Evolutionary conservation across 352 stramenopile species (phyloP).

Genomic region (Phytophthora boehmeriae): DNA sequence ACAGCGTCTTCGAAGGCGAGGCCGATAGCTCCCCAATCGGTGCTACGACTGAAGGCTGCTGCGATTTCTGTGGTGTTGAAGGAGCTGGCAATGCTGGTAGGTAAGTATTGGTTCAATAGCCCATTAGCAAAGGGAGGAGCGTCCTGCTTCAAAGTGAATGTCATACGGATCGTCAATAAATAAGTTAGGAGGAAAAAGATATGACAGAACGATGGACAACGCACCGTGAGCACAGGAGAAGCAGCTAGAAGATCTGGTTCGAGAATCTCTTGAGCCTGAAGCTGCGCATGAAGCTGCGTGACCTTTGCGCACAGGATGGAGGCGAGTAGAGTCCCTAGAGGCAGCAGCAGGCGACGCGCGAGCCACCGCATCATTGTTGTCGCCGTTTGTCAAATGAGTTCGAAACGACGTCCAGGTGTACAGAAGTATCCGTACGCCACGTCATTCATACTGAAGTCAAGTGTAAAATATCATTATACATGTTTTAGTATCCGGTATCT

Average conservation of each 20-base stretch:
- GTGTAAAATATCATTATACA: too few species aligned
- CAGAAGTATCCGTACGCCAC: too few species aligned
- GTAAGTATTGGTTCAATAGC: conserved; percentile 24
- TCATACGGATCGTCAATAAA: not conserved
- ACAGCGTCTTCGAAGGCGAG: conserved; percentile 56
- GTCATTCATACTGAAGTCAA: too few species aligned
- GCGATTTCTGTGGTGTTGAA: conserved; percentile 40
- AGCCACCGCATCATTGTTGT: conserved; percentile 18
- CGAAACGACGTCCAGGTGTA: not conserved
- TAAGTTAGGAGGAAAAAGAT: not conserved
- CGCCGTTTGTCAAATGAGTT: not conserved
- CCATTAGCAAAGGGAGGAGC: conserved; percentile 8
- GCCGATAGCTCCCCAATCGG: conserved; percentile 71
- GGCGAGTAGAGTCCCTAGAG: conserved; percentile 10
- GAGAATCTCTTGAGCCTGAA: conserved; percentile 10
- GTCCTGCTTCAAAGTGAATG: conserved; percentile 21
- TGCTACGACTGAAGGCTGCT: conserved; percentile 50
- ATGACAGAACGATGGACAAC: not conserved
- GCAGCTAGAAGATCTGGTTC: conserved; percentile 4
- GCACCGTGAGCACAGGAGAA: conserved; percentile 22
- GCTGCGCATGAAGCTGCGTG: conserved; percentile 3
- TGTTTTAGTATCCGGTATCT: too few species aligned
- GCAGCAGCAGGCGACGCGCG: conserved; percentile 14
- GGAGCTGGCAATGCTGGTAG: conserved; percentile 5
- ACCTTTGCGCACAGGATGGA: conserved; percentile 14